Evolutionary conservation across 768 basidiomycete species (phyloP), one percentile per base, ranked within the genome.

Genomic region (Coprinellus aureogranulatus): DNA sequence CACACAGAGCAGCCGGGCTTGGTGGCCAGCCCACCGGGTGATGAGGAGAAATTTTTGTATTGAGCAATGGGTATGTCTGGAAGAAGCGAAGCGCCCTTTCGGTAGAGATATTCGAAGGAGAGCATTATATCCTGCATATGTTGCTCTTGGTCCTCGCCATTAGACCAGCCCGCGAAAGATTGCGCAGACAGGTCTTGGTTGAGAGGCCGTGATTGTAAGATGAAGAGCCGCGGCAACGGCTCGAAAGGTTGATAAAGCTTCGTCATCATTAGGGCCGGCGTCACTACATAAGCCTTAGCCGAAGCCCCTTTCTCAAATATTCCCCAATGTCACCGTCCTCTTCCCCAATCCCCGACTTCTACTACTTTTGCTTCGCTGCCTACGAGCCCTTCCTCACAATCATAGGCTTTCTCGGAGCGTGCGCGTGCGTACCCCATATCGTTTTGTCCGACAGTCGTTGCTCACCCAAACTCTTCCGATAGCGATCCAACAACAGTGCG

Each of bases 61-160:
- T 27, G 28, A 23, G 2, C 28, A 41, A 26, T n/a, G 27, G 28
- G 63, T 56, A 69, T 83, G 80, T 82, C 65, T 75, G 81, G 79
- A 74, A 74, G 77, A 80, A 81, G 82, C 81, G 82, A 83, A 83
- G 81, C 74, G 57, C 64, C 30, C 59, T 62, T 62, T 65, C 59
- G 60, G 54, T 60, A 65, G 59, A 59, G 60, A 48, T 64, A 11
- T 12, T 57, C 44, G 42, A 54, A 28, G 61, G 67, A 66, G 72
- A 78, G 88, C 88, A 91, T 90, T 90, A 88, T 84, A 83, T 82
- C 82, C 80, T 75, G 81, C 84, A 69, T 59, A 55, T 60, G 73
- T 67, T 14, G 34, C 49, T 90, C 84, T 90, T 69, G 87, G 85
- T 87, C 84, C 77, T 81, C 79, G 84, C 89, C 89, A 91, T 92